phyloP scores from a whole-genome alignment of 768 basidiomycete genomes.

The Fomitopsis pulvina region DNA sequence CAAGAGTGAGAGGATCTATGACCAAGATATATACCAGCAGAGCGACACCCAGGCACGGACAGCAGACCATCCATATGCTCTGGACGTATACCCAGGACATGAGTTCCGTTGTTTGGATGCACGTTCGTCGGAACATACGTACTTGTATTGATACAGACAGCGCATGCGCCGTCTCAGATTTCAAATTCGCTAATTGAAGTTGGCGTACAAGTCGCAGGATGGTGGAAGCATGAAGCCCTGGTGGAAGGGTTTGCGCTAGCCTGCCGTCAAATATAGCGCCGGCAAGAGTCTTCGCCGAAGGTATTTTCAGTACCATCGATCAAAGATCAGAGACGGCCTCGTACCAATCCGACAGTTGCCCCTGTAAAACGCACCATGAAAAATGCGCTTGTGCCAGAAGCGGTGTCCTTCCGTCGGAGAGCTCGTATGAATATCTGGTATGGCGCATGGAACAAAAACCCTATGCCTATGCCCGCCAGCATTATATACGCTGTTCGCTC shows the following conservation, averaged over 20 bases:
- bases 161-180: conserved; percentile 40
- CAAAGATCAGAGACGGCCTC: conserved; percentile 15
- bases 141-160: conserved; percentile 64
- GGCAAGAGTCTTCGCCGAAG: conserved; percentile 52
- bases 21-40: conserved; percentile 42
- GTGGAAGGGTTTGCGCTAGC: conserved; percentile 42
- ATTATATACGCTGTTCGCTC: conserved; percentile 56
- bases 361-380: conserved; percentile 86
- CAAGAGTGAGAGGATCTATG: conserved; percentile 4
- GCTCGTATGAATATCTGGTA: conserved; percentile 73
- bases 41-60: conserved; percentile 61
- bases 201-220: conserved; percentile 45
- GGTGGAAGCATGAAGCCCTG: conserved; percentile 35
- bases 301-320: conserved; percentile 3
- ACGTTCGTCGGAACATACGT: conserved; percentile 6
- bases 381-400: conserved; percentile 79
- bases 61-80: conserved; percentile 71
- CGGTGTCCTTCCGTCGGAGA: conserved; percentile 58
- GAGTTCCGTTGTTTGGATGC: neutral
- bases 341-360: conserved; percentile 73
- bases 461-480: conserved; percentile 70
- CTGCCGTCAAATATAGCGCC: conserved; percentile 66
- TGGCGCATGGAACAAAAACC: conserved; percentile 82
- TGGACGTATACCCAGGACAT: conserved; percentile 20
- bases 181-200: conserved; percentile 40